Conservation (phyloP, 1,284 basidiomycete genomes). For the Pholiota adiposa region DNA sequence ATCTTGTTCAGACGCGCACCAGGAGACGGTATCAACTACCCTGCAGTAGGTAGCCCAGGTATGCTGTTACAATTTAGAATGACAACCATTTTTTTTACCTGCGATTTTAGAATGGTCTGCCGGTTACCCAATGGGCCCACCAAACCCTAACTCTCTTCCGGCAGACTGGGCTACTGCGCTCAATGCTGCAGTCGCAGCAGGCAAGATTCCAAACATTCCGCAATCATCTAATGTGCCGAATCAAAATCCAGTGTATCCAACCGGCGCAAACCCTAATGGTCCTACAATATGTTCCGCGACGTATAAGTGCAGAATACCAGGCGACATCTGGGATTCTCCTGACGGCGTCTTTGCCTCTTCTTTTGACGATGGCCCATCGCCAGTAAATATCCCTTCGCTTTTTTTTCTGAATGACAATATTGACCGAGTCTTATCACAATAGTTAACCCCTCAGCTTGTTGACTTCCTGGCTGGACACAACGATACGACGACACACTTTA, state of each 20-base stretch:
- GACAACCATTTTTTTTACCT: no score
- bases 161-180: slow-evolving; percentile 71
- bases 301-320: slow-evolving; percentile 61
- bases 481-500: slow-evolving; percentile 76
- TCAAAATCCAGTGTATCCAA: slow-evolving; percentile 59
- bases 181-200: slow-evolving; percentile 62
- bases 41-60: slow-evolving; percentile 65
- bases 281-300: slow-evolving; percentile 67
- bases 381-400: slow-evolving; percentile 43
- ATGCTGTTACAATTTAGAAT: slow-evolving; percentile 24
- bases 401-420: neutral
- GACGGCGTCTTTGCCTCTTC: slow-evolving; percentile 58
- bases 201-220: slow-evolving; percentile 75
- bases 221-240: slow-evolving; percentile 43
- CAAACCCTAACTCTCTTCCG: slow-evolving; percentile 54
- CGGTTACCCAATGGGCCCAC: slow-evolving; percentile 50
- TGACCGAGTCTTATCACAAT: slow-evolving; percentile 2
- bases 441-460: slow-evolving; percentile 38
- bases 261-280: slow-evolving; percentile 54
- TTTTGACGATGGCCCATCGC: slow-evolving; percentile 83
- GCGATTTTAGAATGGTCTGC: slow-evolving; percentile 60
- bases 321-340: slow-evolving; percentile 76
- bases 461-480: slow-evolving; percentile 65
- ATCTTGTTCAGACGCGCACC: slow-evolving; percentile 58
- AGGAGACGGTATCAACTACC: slow-evolving; percentile 49